Evolutionary conservation across 2,329 filamentous ascomycete genomes (phyloP).

Genomic region (Fusarium hainanense): DNA sequence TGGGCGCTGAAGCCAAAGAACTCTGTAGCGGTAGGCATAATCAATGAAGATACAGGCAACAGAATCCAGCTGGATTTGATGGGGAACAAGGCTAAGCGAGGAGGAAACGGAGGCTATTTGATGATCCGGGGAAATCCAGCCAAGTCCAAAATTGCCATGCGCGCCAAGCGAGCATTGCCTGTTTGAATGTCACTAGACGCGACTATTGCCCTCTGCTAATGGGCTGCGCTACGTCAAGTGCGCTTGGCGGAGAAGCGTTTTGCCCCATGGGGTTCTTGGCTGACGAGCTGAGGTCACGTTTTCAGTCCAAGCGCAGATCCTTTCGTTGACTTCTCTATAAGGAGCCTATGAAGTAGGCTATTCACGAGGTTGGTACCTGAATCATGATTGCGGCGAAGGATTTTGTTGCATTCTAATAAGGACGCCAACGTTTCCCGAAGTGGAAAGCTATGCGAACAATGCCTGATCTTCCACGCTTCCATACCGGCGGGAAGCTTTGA

Average conservation of each 20-base stretch:
- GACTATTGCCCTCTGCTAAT: not conserved
- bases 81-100: not conserved
- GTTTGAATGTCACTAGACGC: not conserved
- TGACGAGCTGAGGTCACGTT: not conserved
- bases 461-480: not conserved
- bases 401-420: not conserved
- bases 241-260: not conserved
- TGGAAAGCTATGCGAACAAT: not conserved
- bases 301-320: not conserved
- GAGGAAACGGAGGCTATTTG: not conserved
- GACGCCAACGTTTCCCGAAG: not conserved
- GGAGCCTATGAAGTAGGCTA: not conserved
- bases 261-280: not conserved
- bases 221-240: not conserved
- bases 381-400: not conserved
- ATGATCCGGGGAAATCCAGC: not conserved
- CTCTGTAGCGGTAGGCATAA: not conserved
- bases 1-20: not conserved
- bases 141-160: not conserved
- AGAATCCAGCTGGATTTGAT: not conserved
- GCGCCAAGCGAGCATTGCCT: not conserved
- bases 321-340: not conserved
- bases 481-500: not conserved
- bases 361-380: not conserved
- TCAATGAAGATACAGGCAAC: too few relatives aligned